These are phyloP conservation scores for Carex parvula DNA, from an alignment of 176 grass and related monocot genomes.

Conservation along the genomic window DNA sequence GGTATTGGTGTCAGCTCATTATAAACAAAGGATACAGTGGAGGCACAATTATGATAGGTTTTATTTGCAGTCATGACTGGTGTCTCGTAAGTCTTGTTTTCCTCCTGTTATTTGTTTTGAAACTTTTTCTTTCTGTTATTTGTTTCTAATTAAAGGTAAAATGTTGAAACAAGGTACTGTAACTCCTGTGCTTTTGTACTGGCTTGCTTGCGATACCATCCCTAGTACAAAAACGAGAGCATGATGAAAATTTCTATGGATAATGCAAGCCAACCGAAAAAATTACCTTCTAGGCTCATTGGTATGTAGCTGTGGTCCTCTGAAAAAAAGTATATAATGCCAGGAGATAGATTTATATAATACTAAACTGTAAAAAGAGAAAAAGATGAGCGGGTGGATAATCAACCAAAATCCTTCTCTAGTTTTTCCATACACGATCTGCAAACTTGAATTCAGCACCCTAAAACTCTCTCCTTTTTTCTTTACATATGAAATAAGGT, in stretches of 20 bases:
- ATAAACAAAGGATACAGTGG: slow-evolving; percentile 18
- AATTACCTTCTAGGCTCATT: background rate
- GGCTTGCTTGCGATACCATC: background rate
- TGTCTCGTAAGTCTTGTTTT: slow-evolving; percentile 3
- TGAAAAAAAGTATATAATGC: background rate
- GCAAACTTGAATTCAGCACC: background rate
- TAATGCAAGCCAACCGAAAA: background rate
- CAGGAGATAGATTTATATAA: background rate
- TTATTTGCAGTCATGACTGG: slow-evolving; percentile 15
- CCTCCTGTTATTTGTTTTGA: background rate
- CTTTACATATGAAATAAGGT: slow-evolving; percentile 34
- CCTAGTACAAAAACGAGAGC: background rate
- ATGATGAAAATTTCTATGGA: background rate
- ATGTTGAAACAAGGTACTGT: background rate
- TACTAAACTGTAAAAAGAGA: background rate
- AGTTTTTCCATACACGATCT: background rate
- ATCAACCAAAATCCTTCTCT: background rate
- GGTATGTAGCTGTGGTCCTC: background rate
- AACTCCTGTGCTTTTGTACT: background rate
- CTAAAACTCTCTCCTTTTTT: background rate
- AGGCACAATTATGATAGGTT: slow-evolving; percentile 14
- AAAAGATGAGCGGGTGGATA: background rate
- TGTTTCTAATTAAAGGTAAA: background rate
- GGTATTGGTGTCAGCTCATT: slow-evolving; percentile 24
- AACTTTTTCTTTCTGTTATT: background rate